phyloP scores from a whole-genome alignment of 495 filamentous ascomycete genomes.

The Monascus purpureus region DNA sequence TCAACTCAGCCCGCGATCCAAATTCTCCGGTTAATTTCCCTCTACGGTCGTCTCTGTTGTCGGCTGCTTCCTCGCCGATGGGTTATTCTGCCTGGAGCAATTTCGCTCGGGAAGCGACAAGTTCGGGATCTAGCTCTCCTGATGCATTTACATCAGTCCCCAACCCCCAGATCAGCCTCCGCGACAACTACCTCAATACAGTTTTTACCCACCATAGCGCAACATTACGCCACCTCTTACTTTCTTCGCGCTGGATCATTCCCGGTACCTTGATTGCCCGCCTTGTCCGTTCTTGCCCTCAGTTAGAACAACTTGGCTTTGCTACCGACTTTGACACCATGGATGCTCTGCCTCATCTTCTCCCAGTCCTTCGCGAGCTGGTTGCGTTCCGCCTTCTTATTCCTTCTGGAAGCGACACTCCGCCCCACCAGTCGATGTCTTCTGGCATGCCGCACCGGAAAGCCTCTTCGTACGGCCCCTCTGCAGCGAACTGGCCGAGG shows the following conservation, averaged over 20 bases:
- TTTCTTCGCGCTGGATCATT: constrained; percentile 43
- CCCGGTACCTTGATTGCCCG: constrained; percentile 31
- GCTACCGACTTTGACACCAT: constrained; percentile 30
- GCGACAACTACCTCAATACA: constrained; percentile 29
- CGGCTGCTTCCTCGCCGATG: neutral
- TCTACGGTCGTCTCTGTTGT: constrained; percentile 5
- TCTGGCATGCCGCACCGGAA: neutral
- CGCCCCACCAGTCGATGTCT: constrained; percentile 3
- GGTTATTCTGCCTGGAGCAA: constrained; percentile 2
- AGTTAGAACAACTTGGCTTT: constrained; percentile 44
- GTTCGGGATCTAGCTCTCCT: constrained; percentile 13
- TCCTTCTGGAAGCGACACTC: constrained; percentile 14
- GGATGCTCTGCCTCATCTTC: constrained; percentile 26
- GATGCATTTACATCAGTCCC: constrained; percentile 15
- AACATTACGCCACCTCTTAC: constrained; percentile 41
- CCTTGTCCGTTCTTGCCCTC: constrained; percentile 39
- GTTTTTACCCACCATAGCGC: constrained; percentile 33
- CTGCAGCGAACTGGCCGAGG: neutral
- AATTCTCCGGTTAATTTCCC: constrained; percentile 17
- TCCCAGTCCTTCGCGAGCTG: constrained; percentile 36
- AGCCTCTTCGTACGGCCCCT: neutral
- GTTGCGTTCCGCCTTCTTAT: constrained; percentile 29
- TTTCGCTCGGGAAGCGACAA: constrained; percentile 5
- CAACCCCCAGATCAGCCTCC: constrained; percentile 15
- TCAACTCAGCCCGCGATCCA: constrained; percentile 20